Evolutionary conservation across 805 yeast species (phyloP).

Genomic region (Komagataella populi): DNA sequence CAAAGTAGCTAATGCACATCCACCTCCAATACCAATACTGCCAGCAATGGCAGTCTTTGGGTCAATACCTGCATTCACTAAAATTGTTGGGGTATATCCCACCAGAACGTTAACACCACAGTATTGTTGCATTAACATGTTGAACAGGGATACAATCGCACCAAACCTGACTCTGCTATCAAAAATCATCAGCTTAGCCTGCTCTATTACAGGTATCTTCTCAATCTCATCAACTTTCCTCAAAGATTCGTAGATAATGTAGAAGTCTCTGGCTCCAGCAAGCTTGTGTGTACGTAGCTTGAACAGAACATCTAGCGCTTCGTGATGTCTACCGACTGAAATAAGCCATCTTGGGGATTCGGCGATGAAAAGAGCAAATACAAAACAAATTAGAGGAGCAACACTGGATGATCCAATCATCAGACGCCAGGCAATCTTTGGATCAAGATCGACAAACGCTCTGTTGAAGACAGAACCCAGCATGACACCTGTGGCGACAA

Average conservation of each 20-base stretch:
- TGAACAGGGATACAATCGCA: constrained; percentile 65
- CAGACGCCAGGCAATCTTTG: constrained; percentile 49
- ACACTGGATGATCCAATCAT: constrained; percentile 58
- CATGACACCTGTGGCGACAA: constrained; percentile 66
- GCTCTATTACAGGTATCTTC: constrained; percentile 28
- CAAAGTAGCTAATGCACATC: constrained; percentile 67
- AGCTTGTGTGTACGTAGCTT: constrained; percentile 36
- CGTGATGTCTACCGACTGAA: constrained; percentile 52
- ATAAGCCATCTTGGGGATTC: constrained; percentile 71
- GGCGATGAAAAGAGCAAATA: constrained; percentile 55
- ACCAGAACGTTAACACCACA: constrained; percentile 87
- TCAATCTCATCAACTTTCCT: constrained; percentile 41
- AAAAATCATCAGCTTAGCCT: constrained; percentile 45
- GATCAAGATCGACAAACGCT: constrained; percentile 42
- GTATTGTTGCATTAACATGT: constrained; percentile 84
- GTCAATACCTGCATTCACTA: constrained; percentile 50
- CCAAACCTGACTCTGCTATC: constrained; percentile 79
- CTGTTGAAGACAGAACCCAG: constrained; percentile 53
- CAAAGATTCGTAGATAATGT: constrained; percentile 52
- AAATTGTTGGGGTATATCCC: constrained; percentile 69
- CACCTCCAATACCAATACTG: constrained; percentile 77
- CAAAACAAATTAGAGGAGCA: constrained; percentile 47
- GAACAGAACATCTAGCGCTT: constrained; percentile 38
- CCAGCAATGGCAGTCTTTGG: constrained; percentile 57
- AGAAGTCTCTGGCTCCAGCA: constrained; percentile 58